Conservation (phyloP, 345 rosid genomes). For the Fremontodendron californicum region DNA sequence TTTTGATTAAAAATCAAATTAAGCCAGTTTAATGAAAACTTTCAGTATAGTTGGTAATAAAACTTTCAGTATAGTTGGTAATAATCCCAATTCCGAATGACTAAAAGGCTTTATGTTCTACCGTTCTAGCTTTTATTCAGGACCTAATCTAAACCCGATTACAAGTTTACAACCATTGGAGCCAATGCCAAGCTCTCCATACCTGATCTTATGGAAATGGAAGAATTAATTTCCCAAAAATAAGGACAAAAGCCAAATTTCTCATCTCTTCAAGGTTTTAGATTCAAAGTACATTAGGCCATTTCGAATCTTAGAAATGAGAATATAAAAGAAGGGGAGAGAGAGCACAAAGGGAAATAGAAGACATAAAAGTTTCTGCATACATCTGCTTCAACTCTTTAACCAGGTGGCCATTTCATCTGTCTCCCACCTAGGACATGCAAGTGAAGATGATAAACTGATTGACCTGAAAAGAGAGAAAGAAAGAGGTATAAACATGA, state of each 20-base stretch:
- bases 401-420: constrained; percentile 96
- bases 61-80: not conserved
- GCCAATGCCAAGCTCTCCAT: not conserved
- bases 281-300: not conserved
- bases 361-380: not conserved
- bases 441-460: constrained; percentile 90
- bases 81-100: not conserved
- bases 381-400: constrained; percentile 11
- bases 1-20: not conserved
- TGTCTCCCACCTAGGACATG: constrained; percentile 86
- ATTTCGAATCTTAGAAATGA: not conserved
- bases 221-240: not conserved
- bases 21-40: not conserved
- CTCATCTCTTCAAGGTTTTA: not conserved
- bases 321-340: not conserved
- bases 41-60: not conserved
- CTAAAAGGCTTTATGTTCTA: not conserved
- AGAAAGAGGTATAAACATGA: not conserved
- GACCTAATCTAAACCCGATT: too few species aligned
- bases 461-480: constrained; percentile 59
- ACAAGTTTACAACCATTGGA: not conserved
- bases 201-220: not conserved
- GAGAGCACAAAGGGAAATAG: not conserved
- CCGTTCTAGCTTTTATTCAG: too few species aligned
- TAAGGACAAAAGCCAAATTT: not conserved